A percentile compares a stretch with the other conserved stretches of the same genome.
phyloP scores from a whole-genome alignment of 352 stramenopile genomes.

The Phytophthora ohioensis region DNA sequence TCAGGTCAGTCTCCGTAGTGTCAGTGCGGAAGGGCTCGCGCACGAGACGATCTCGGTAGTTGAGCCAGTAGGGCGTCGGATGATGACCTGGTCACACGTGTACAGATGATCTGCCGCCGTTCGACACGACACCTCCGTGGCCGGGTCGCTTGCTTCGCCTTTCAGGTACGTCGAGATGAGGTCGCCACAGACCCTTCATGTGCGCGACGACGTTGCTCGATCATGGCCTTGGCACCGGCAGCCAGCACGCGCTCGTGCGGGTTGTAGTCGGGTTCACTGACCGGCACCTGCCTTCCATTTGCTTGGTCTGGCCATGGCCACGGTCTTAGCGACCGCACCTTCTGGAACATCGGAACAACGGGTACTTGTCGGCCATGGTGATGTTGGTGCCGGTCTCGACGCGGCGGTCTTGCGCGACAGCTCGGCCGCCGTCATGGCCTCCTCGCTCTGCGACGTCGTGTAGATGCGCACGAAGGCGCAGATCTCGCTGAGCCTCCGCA shows the following conservation, averaged over 20 bases:
- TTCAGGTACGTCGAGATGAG: constrained; percentile 92
- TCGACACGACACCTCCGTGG: constrained; percentile 96
- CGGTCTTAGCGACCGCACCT: constrained; percentile 90
- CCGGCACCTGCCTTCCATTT: too few species aligned
- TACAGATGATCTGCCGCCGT: too few species aligned
- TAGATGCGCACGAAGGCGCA: constrained; percentile 90
- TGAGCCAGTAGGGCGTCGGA: constrained; percentile 97
- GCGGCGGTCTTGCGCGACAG: constrained; percentile 25
- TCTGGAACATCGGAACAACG: constrained; percentile 83
- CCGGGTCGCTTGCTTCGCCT: constrained; percentile 89
- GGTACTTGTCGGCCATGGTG: constrained; percentile 69
- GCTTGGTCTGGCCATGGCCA: constrained; percentile 94
- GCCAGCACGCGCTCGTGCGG: constrained; percentile 90
- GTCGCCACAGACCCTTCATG: constrained; percentile 88
- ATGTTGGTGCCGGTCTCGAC: constrained; percentile 31
- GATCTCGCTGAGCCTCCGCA: constrained; percentile 80
- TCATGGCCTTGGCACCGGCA: constrained; percentile 76
- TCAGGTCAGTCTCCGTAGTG: too few species aligned
- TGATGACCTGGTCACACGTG: constrained; percentile 94
- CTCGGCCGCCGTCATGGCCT: constrained; percentile 22
- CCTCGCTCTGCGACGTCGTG: constrained; percentile 47
- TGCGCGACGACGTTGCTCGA: too few species aligned
- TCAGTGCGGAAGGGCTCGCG: too few species aligned
- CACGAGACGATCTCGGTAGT: too few species aligned
- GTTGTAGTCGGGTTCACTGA: constrained; percentile 96